Evolutionary conservation across 305 asterid genomes (phyloP).

Genomic region (Ruellia speciosa): DNA sequence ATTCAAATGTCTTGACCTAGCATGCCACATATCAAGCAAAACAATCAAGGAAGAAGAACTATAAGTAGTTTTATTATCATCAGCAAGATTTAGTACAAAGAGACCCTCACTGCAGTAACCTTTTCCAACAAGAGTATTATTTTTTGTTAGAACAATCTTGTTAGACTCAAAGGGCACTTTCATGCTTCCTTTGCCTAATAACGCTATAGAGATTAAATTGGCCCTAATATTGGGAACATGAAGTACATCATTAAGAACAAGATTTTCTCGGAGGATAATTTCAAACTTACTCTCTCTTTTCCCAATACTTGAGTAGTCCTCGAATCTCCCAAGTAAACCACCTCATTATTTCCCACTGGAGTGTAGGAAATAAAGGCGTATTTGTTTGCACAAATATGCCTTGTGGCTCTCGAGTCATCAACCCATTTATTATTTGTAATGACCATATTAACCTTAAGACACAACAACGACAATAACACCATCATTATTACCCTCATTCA

Average conservation of each 20-base stretch:
- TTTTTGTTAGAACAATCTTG: slow-evolving; percentile 12
- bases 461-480: not conserved
- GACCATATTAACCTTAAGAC: not conserved
- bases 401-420: not conserved
- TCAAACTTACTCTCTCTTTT: slow-evolving; percentile 2
- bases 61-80: not conserved
- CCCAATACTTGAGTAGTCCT: not conserved
- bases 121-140: slow-evolving; percentile 6
- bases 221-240: slow-evolving; percentile 8
- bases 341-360: not conserved
- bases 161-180: slow-evolving; percentile 11
- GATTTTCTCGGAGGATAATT: too few species aligned
- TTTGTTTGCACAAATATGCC: not conserved
- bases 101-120: slow-evolving; percentile 12
- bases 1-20: too few species aligned
- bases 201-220: slow-evolving; percentile 9
- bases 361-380: not conserved
- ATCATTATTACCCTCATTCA: not conserved
- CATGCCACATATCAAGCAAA: slow-evolving; percentile 1
- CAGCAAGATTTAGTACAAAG: slow-evolving; percentile 13
- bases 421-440: not conserved
- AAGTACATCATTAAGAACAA: slow-evolving; percentile 11
- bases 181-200: slow-evolving; percentile 3
- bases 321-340: not conserved
- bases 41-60: too few species aligned